Conservation (phyloP, 139 green algal genomes). For the Zygnema cylindricum region DNA sequence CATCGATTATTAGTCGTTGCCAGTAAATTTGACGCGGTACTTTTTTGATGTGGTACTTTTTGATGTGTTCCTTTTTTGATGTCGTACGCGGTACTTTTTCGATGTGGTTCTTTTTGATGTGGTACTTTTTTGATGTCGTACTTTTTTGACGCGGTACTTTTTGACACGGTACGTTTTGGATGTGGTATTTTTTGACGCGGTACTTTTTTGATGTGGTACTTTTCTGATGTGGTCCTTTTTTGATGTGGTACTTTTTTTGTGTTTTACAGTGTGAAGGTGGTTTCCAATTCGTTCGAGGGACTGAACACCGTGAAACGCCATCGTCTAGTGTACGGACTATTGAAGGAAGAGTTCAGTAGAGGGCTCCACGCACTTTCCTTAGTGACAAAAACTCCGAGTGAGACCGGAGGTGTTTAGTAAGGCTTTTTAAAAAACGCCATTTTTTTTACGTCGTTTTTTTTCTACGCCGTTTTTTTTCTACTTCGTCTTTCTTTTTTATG, state of each 20-base stretch:
- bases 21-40: too few relatives aligned
- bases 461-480: too few relatives aligned
- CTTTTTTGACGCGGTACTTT: background rate
- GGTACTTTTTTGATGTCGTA: background rate
- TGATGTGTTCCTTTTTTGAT: background rate
- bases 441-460: too few relatives aligned
- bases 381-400: slow-evolving; percentile 46
- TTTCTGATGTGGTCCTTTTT: background rate
- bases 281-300: slow-evolving; percentile 61
- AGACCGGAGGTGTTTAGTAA: too few relatives aligned
- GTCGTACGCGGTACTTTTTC: background rate
- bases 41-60: slow-evolving; percentile 4
- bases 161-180: background rate
- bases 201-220: background rate
- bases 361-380: slow-evolving; percentile 60
- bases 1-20: too few relatives aligned
- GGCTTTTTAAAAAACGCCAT: too few relatives aligned
- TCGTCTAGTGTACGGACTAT: slow-evolving; percentile 60
- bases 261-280: slow-evolving; percentile 64
- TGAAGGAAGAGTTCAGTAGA: slow-evolving; percentile 57
- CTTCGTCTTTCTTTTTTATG: too few relatives aligned
- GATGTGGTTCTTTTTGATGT: background rate
- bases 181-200: background rate
- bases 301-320: slow-evolving; percentile 56
- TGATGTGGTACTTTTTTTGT: slow-evolving; percentile 3